Conservation (phyloP, 2,329 filamentous ascomycete species). For the Fusarium tricinctum region DNA sequence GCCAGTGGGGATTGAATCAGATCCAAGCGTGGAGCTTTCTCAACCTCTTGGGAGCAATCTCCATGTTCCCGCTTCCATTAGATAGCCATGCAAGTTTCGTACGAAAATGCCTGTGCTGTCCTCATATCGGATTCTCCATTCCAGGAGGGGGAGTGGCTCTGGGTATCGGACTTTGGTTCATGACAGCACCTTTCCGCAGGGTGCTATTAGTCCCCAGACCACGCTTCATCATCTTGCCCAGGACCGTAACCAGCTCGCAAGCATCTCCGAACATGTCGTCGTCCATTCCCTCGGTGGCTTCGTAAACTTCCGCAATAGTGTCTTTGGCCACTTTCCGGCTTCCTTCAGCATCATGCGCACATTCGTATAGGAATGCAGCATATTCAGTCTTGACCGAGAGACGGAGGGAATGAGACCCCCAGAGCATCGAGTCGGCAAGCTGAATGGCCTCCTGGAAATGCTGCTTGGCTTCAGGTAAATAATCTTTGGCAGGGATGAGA, state of each 20-base stretch:
- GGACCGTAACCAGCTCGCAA: slow-evolving; percentile 85
- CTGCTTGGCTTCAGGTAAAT: slow-evolving; percentile 82
- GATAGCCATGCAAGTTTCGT: slow-evolving; percentile 14
- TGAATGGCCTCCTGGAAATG: slow-evolving; percentile 84
- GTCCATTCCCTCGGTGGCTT: slow-evolving; percentile 91
- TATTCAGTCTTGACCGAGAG: slow-evolving; percentile 94
- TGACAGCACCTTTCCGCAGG: slow-evolving; percentile 50
- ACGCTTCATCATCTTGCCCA: slow-evolving; percentile 91
- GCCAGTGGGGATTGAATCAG: neutral
- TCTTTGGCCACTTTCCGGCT: slow-evolving; percentile 83
- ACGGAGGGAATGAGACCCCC: slow-evolving; percentile 89
- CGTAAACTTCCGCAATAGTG: slow-evolving; percentile 91
- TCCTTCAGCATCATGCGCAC: slow-evolving; percentile 82
- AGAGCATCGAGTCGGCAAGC: slow-evolving; percentile 81
- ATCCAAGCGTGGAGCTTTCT: slow-evolving; percentile 3
- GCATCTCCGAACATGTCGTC: slow-evolving; percentile 96
- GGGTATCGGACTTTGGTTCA: slow-evolving; percentile 32
- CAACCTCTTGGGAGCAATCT: neutral
- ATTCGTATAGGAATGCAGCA: slow-evolving; percentile 93
- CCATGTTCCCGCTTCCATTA: neutral
- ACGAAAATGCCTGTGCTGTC: neutral
- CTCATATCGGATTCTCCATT: slow-evolving; percentile 62
- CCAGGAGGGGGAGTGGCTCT: slow-evolving; percentile 52
- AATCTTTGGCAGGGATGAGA: slow-evolving; percentile 82
- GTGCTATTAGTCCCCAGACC: slow-evolving; percentile 64